Conservation (phyloP, 140 eudicot genomes). For the Bidens hawaiensis region DNA sequence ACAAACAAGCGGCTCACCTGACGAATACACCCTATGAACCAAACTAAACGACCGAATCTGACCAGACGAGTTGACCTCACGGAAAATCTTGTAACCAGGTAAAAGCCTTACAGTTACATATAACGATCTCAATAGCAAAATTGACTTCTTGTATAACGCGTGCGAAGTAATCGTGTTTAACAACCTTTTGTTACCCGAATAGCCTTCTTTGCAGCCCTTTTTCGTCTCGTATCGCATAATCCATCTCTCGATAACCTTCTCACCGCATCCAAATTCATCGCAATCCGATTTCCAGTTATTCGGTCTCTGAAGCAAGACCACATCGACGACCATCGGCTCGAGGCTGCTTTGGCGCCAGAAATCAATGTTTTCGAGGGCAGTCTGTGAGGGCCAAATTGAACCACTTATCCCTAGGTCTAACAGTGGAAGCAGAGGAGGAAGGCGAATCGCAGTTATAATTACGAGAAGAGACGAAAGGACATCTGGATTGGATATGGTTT, state of each 20-base stretch:
- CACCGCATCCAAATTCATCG: slow-evolving; percentile 54
- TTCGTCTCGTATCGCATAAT: slow-evolving; percentile 67
- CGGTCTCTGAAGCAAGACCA: slow-evolving; percentile 59
- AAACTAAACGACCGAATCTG: slow-evolving; percentile 55
- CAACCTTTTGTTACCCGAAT: slow-evolving; percentile 45
- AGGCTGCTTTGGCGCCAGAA: slow-evolving; percentile 78
- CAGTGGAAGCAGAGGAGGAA: slow-evolving; percentile 65
- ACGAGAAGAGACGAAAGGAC: slow-evolving; percentile 73
- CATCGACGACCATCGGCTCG: slow-evolving; percentile 91
- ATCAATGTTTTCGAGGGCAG: slow-evolving; percentile 83
- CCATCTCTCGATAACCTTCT: slow-evolving; percentile 90
- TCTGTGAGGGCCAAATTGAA: slow-evolving; percentile 75
- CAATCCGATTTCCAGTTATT: slow-evolving; percentile 52
- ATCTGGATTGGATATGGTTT: too few relatives aligned
- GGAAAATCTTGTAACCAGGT: slow-evolving; percentile 78
- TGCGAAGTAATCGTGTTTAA: slow-evolving; percentile 50
- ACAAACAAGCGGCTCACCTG: slow-evolving; percentile 64
- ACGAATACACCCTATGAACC: slow-evolving; percentile 60
- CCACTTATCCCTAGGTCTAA: slow-evolving; percentile 83
- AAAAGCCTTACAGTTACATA: slow-evolving; percentile 78
- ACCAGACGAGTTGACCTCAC: slow-evolving; percentile 64
- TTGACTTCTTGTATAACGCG: slow-evolving; percentile 58
- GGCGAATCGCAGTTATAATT: slow-evolving; percentile 79
- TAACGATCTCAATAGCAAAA: slow-evolving; percentile 74
- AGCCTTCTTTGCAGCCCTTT: slow-evolving; percentile 39